Evolutionary conservation across 371 early-diverging fungal genomes (phyloP).

Genomic region (Actinomucor elegans): DNA sequence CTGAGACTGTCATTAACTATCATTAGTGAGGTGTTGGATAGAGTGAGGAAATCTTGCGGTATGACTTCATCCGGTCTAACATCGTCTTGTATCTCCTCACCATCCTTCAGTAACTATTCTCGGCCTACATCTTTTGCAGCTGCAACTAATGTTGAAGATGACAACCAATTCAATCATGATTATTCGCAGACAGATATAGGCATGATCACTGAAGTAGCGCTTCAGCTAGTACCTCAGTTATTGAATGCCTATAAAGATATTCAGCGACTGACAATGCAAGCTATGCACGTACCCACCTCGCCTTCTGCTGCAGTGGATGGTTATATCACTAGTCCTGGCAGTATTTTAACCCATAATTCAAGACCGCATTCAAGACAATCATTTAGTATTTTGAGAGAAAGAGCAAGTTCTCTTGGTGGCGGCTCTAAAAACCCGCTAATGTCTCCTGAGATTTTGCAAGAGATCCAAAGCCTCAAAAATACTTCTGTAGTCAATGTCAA

Average conservation of each 20-base stretch:
- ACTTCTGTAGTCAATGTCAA: not conserved
- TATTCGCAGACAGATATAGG: conserved; percentile 19
- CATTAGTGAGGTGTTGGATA: conserved; percentile 53
- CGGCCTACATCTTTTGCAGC: conserved; percentile 43
- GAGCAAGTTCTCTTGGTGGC: conserved; percentile 9
- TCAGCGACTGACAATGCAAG: conserved; percentile 41
- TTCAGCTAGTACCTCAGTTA: conserved; percentile 42
- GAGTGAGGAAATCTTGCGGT: conserved; percentile 45
- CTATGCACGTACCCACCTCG: conserved; percentile 29
- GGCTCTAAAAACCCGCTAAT: not conserved
- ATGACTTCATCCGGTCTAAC: conserved; percentile 34
- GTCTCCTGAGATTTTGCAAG: conserved; percentile 1
- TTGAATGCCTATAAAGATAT: conserved; percentile 46
- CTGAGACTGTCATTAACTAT: conserved; percentile 55
- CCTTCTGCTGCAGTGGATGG: not conserved
- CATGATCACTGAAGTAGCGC: conserved; percentile 25
- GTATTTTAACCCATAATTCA: not conserved
- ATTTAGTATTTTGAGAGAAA: conserved; percentile 18
- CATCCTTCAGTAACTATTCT: conserved; percentile 34
- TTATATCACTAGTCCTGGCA: not conserved
- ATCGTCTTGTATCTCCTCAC: conserved; percentile 31
- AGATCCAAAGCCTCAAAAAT: not conserved
- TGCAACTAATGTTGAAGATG: conserved; percentile 24
- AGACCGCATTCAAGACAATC: conserved; percentile 20
- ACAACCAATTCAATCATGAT: conserved; percentile 17